Evolutionary conservation across 768 basidiomycete genomes (phyloP).

Genomic region (Tephrocybe sp.): DNA sequence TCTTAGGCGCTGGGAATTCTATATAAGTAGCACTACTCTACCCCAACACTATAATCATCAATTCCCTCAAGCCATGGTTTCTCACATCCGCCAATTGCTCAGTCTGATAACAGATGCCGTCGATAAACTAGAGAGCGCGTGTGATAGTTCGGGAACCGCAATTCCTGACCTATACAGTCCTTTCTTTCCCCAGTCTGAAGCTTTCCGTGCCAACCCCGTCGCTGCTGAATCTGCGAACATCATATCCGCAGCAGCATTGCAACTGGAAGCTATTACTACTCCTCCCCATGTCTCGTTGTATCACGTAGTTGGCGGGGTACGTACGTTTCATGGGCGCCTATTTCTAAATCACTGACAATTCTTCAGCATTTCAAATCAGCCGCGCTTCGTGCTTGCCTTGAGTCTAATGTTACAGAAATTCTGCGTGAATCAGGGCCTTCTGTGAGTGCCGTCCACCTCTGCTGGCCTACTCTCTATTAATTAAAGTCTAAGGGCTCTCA

Average conservation of each 20-base stretch:
- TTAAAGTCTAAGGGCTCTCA: no score
- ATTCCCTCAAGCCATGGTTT: background rate
- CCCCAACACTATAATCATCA: no score
- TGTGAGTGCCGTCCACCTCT: slow-evolving; percentile 21
- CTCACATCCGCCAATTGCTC: background rate
- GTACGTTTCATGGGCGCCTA: slow-evolving; percentile 6
- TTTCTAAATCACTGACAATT: slow-evolving; percentile 21
- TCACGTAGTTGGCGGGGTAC: slow-evolving; percentile 23
- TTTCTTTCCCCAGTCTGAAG: slow-evolving; percentile 24
- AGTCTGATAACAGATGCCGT: no score
- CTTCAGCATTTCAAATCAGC: no score
- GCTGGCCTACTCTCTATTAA: no score
- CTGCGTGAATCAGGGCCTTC: slow-evolving; percentile 37
- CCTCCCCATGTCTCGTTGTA: slow-evolving; percentile 26
- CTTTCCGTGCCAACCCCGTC: slow-evolving; percentile 21
- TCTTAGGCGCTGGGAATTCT: no score
- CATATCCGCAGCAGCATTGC: slow-evolving; percentile 29
- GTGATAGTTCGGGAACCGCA: slow-evolving; percentile 6
- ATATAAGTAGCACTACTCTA: no score
- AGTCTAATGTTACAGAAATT: no score
- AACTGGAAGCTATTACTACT: slow-evolving; percentile 25
- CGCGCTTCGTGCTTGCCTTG: slow-evolving; percentile 30
- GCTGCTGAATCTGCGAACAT: slow-evolving; percentile 27
- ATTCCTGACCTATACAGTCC: slow-evolving; percentile 24
- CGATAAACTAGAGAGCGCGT: slow-evolving; percentile 19